A percentile compares a stretch with the other conserved stretches of the same genome.
These are phyloP conservation scores for Xerocomus brunneocitrinus DNA, from an alignment of 768 basidiomycete species.

Conservation along the genomic window DNA sequence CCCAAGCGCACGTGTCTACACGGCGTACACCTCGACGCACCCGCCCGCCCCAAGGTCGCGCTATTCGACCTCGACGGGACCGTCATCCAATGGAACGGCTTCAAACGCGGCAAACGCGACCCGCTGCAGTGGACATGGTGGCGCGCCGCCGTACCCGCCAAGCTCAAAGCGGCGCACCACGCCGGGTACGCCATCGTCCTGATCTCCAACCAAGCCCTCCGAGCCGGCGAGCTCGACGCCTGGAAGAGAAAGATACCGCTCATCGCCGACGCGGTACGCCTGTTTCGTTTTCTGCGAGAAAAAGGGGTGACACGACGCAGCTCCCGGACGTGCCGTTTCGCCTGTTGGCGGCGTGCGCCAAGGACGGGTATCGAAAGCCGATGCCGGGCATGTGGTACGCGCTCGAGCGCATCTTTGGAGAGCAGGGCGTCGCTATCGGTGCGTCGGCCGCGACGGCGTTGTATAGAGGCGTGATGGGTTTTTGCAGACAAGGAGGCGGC, in stretches of 20 bases:
- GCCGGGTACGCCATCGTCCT: constrained; percentile 73
- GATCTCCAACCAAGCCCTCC: constrained; percentile 75
- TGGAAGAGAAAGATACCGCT: constrained; percentile 77
- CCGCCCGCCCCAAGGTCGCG: constrained; percentile 54
- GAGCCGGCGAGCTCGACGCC: constrained; percentile 41
- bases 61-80: constrained; percentile 89
- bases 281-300: not conserved
- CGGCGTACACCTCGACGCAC: constrained; percentile 29
- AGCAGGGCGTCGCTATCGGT: constrained; percentile 65
- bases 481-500: constrained; percentile 56
- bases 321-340: constrained; percentile 71
- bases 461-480: not conserved
- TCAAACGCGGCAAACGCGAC: constrained; percentile 32
- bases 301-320: constrained; percentile 33
- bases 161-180: constrained; percentile 54
- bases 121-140: constrained; percentile 60
- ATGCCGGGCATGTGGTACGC: constrained; percentile 84
- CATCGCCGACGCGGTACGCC: constrained; percentile 58
- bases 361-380: constrained; percentile 80
- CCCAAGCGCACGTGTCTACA: constrained; percentile 35
- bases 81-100: constrained; percentile 52
- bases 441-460: constrained; percentile 6
- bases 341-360: constrained; percentile 70
- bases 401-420: constrained; percentile 55
- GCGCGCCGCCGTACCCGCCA: constrained; percentile 56